Conservation (phyloP, 108 stramenopile species). For the Licmophora abbreviata region DNA sequence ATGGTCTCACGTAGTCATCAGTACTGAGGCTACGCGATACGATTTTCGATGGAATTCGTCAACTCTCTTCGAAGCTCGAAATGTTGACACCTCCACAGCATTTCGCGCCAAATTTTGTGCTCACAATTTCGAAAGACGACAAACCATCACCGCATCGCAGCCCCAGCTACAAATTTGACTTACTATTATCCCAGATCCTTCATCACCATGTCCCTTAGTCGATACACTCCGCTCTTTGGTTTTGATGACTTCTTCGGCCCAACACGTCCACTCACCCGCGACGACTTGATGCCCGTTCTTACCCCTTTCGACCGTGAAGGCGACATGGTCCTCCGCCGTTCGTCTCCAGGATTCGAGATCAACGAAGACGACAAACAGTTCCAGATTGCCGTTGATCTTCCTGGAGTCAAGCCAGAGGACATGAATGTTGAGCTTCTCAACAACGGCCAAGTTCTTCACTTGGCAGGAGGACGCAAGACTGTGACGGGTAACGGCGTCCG, state of each 20-base stretch:
- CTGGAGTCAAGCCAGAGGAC: conserved; percentile 43
- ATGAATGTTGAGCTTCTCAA: conserved; percentile 46
- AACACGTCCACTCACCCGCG: not conserved
- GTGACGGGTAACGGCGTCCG: not conserved
- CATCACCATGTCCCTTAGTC: not conserved
- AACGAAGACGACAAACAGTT: conserved; percentile 51
- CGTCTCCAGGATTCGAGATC: conserved; percentile 49
- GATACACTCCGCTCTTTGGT: not conserved
- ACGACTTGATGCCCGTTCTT: not conserved
- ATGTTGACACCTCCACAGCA: not conserved
- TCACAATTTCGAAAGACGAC: not conserved
- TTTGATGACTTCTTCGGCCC: conserved; percentile 1
- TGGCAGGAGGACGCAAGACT: conserved; percentile 8
- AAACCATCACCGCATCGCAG: not conserved
- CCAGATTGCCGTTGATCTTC: conserved; percentile 52
- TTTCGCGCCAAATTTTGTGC: not conserved
- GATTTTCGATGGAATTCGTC: not conserved
- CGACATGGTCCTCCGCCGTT: not conserved
- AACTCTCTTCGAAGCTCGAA: not conserved
- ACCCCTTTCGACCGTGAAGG: not conserved
- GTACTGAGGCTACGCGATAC: not conserved
- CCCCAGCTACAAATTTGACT: not conserved
- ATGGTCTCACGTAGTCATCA: not conserved
- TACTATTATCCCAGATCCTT: not conserved
- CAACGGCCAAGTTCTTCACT: conserved; percentile 18